Evolutionary conservation across 1,284 basidiomycete species (phyloP), one percentile per base, ranked within the genome.

Genomic region (Ceratobasidium sp.): DNA sequence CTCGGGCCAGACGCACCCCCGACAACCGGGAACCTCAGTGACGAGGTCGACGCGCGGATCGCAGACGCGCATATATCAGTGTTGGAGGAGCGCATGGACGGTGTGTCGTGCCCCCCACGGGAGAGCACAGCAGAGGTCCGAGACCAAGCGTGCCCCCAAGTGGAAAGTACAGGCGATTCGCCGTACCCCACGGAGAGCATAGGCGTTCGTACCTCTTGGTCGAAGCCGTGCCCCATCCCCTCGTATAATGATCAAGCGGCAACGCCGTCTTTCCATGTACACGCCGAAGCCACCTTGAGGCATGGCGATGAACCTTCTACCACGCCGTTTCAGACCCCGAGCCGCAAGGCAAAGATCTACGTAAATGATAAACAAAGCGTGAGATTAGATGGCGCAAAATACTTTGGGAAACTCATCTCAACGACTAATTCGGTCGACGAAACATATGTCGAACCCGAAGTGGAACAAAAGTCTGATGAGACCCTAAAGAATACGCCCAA

Each of bases 61-160:
- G 64, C 42, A 6, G 64, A 46, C 3, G 12, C n/a, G n/a, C 64
- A 66, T 26, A 50, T 50, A 46, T 46, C 62, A 12, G 20, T 48
- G 17, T 44, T 38, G 5, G 46, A 52, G 65, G 48, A 3, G 64
- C 1, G n/a, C 64, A 62, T 38, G 33, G 38, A 62, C 38, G 33
- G 17, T 10, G 38, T 40, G 59, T 50, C 44, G 64, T 66, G 46
- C 64, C 64, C 42, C 64, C 23, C 64, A 15, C 17, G 38, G 59
- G 59, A 62, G 59, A 28, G 59, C 38, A 33, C 7, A 33, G 59
- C 59, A 5, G 42, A 42, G 38, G 64, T 4, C 5, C 5, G 59
- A 28, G 5, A n/a, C 46, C 12, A 50, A 26, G 1, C n/a, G 26
- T 23, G n/a, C 64, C 64, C 42, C 46, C 23, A 44, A 17, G 3